Percentiles rank a stretch among this genome's conserved stretches.
Conservation (phyloP, 2,329 filamentous ascomycete genomes). For the Xylaria sp. region DNA sequence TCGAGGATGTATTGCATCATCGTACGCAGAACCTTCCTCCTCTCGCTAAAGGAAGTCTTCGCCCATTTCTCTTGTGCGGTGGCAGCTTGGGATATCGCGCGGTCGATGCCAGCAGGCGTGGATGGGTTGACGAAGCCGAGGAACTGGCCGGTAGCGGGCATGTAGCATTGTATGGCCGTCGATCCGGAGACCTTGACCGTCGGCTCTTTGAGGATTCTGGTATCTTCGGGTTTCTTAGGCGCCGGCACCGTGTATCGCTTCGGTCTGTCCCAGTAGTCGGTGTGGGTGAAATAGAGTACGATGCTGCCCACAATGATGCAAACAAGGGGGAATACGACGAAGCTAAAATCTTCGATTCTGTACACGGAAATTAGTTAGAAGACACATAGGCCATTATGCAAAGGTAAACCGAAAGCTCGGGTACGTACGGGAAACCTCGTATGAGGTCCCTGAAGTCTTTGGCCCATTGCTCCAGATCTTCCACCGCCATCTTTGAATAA, state of each 20-base stretch:
- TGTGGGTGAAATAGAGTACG: slow-evolving; percentile 28
- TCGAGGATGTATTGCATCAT: slow-evolving; percentile 83
- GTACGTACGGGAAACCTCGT: slow-evolving; percentile 35
- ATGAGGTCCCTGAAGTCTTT: slow-evolving; percentile 28
- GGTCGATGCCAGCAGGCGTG: slow-evolving; percentile 76
- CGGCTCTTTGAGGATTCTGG: slow-evolving; percentile 60
- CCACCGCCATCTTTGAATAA: slow-evolving; percentile 27
- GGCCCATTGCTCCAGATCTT: slow-evolving; percentile 34
- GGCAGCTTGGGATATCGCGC: slow-evolving; percentile 72
- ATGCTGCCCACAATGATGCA: slow-evolving; percentile 25
- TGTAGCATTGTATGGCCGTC: slow-evolving; percentile 78
- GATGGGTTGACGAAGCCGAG: slow-evolving; percentile 79
- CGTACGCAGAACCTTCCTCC: slow-evolving; percentile 77
- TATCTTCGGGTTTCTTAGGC: slow-evolving; percentile 63
- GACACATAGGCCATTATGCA: neutral
- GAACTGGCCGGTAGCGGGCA: slow-evolving; percentile 83
- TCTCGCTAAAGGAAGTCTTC: slow-evolving; percentile 73
- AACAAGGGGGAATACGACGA: slow-evolving; percentile 23
- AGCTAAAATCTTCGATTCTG: slow-evolving; percentile 28
- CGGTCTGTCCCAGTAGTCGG: slow-evolving; percentile 40
- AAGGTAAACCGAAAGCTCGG: neutral
- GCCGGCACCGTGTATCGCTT: slow-evolving; percentile 63
- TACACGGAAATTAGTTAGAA: slow-evolving; percentile 9
- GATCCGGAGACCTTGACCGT: slow-evolving; percentile 67
- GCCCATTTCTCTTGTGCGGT: slow-evolving; percentile 79